Evolutionary conservation across 306 rosid species (phyloP).

Genomic region (Dryas alaskensis): DNA sequence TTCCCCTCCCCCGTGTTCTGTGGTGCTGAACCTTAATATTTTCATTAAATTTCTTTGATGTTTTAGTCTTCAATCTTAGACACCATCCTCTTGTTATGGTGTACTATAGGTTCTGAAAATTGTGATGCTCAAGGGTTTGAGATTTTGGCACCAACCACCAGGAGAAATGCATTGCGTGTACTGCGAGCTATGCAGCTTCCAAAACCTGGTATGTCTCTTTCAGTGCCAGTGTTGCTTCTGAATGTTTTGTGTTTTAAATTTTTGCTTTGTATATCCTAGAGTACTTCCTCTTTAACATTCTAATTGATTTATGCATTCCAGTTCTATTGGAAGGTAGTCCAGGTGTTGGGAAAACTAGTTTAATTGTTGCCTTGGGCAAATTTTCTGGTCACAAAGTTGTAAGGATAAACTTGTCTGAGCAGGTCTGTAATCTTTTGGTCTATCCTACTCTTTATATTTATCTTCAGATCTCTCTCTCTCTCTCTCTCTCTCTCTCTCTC

Average conservation of each 20-base stretch:
- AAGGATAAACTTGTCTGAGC: conserved; percentile 90
- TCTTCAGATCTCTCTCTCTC: background rate
- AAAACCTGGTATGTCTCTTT: conserved; percentile 62
- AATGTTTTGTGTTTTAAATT: background rate
- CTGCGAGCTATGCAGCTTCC: conserved; percentile 95
- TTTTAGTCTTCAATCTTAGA: background rate
- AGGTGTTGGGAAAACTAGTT: conserved; percentile 98
- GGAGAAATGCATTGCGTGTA: conserved; percentile 69
- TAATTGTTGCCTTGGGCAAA: conserved; percentile 77
- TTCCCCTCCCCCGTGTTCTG: background rate
- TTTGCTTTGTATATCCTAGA: background rate
- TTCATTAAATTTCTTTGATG: background rate
- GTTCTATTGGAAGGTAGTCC: conserved; percentile 98
- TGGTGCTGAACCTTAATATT: background rate
- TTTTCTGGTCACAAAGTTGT: conserved; percentile 81
- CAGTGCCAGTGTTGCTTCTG: background rate
- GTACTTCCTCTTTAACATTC: conserved; percentile 10
- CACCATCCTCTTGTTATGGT: background rate
- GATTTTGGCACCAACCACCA: conserved; percentile 79
- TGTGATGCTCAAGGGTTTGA: conserved; percentile 57
- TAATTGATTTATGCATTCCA: conserved; percentile 34
- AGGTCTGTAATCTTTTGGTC: conserved; percentile 44
- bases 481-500: background rate
- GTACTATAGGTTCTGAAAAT: conserved; percentile 44
- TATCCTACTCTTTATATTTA: background rate